Conservation (phyloP, 2,329 filamentous ascomycete species). For the Whalleya microplaca region DNA sequence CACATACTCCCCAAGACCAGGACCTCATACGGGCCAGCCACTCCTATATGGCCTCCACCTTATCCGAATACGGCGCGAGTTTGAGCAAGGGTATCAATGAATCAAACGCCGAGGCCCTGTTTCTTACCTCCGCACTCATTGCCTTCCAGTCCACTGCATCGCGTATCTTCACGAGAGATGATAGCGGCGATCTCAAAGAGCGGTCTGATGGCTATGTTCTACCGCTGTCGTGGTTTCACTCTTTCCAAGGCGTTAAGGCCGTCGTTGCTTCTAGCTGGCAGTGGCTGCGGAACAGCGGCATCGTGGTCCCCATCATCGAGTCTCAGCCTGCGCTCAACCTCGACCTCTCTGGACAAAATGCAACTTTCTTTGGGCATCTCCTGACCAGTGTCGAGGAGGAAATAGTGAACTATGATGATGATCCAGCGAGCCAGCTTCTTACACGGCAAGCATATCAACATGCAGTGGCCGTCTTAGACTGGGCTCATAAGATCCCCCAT, state of each 20-base stretch:
- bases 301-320: conserved; percentile 65
- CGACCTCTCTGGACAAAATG: conserved; percentile 56
- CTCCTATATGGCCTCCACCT: conserved; percentile 66
- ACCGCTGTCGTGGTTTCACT: conserved; percentile 68
- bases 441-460: conserved; percentile 64
- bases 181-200: conserved; percentile 45
- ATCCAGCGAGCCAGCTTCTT: conserved; percentile 23
- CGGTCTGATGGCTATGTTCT: conserved; percentile 54
- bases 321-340: conserved; percentile 66
- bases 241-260: conserved; percentile 69
- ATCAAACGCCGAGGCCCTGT: conserved; percentile 64
- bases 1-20: conserved; percentile 59
- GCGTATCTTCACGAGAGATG: conserved; percentile 64
- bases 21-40: conserved; percentile 65
- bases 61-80: conserved; percentile 62
- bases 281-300: conserved; percentile 61
- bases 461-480: conserved; percentile 68
- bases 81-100: conserved; percentile 61
- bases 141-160: conserved; percentile 69
- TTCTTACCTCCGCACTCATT: conserved; percentile 66
- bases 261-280: conserved; percentile 67
- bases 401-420: conserved; percentile 39
- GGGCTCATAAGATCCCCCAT: conserved; percentile 65
- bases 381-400: conserved; percentile 62
- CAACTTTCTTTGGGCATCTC: conserved; percentile 64